Evolutionary conservation across 2,329 filamentous ascomycete genomes (phyloP).

Genomic region (Botrytis aclada): DNA sequence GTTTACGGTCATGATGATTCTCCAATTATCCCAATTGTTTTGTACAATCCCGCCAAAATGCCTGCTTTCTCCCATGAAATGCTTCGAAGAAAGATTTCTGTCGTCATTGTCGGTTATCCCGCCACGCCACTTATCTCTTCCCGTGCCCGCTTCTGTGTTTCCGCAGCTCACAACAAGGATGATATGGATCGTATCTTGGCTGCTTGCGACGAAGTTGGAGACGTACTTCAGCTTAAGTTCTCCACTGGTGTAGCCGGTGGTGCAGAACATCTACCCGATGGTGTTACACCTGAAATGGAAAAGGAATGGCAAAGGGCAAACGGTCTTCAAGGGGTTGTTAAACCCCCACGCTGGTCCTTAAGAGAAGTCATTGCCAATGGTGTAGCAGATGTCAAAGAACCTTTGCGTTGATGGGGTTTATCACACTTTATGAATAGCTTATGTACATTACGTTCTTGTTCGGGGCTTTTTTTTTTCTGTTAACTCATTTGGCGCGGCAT

Average conservation of each 20-base stretch:
- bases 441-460: constrained; percentile 21
- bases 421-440: constrained; percentile 9
- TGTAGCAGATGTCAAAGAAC: constrained; percentile 64
- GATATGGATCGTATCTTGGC: constrained; percentile 86
- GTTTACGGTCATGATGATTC: constrained; percentile 97
- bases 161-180: constrained; percentile 95
- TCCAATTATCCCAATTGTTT: constrained; percentile 88
- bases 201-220: constrained; percentile 90
- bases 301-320: constrained; percentile 61
- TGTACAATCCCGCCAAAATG: constrained; percentile 99
- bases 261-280: constrained; percentile 70
- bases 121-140: constrained; percentile 94
- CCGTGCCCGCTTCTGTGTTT: constrained; percentile 92
- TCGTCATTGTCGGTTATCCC: constrained; percentile 95
- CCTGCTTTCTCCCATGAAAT: constrained; percentile 98
- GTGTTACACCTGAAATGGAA: constrained; percentile 69
- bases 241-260: constrained; percentile 94
- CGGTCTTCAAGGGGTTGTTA: constrained; percentile 48
- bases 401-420: constrained; percentile 49
- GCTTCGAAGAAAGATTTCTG: constrained; percentile 94
- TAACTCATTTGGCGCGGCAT: constrained; percentile 14
- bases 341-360: constrained; percentile 64
- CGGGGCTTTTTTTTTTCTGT: constrained; percentile 12
- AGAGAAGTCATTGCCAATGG: constrained; percentile 70
- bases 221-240: constrained; percentile 91